phyloP scores from a whole-genome alignment of 345 rosid species.

The Pistacia vera region DNA sequence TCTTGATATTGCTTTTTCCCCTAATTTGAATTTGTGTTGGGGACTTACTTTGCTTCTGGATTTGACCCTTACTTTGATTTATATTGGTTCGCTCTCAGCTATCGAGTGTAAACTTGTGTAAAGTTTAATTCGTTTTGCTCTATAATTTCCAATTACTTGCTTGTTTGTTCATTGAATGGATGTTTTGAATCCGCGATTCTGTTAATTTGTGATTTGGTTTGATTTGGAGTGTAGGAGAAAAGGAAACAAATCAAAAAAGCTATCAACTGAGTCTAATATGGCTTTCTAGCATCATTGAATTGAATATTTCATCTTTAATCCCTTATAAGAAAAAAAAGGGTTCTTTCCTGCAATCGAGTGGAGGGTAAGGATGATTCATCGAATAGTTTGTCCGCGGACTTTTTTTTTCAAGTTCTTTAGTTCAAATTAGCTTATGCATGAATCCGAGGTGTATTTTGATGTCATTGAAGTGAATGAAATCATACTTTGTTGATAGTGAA shows the following conservation, averaged over 20 bases:
- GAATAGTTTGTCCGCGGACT: neutral
- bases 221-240: neutral
- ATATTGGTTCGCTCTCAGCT: neutral
- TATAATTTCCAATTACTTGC: neutral
- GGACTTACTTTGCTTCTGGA: neutral
- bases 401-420: neutral
- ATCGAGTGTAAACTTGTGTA: conserved; percentile 4
- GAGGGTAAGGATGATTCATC: conserved; percentile 1
- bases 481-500: too few species aligned
- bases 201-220: neutral
- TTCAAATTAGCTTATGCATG: too few species aligned
- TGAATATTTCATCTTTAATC: neutral
- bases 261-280: conserved; percentile 1
- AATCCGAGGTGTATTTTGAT: too few species aligned
- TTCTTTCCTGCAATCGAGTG: neutral
- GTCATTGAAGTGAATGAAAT: too few species aligned
- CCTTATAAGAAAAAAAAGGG: neutral
- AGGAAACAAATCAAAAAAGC: neutral
- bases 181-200: neutral
- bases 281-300: neutral
- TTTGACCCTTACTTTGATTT: neutral
- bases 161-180: neutral
- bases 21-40: neutral
- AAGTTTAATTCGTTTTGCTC: conserved; percentile 6
- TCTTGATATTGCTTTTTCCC: neutral